A percentile compares a stretch with the other conserved stretches of the same genome.
Evolutionary conservation across 2,329 filamentous ascomycete species (phyloP).

Genomic region (Cercospora sp.): DNA sequence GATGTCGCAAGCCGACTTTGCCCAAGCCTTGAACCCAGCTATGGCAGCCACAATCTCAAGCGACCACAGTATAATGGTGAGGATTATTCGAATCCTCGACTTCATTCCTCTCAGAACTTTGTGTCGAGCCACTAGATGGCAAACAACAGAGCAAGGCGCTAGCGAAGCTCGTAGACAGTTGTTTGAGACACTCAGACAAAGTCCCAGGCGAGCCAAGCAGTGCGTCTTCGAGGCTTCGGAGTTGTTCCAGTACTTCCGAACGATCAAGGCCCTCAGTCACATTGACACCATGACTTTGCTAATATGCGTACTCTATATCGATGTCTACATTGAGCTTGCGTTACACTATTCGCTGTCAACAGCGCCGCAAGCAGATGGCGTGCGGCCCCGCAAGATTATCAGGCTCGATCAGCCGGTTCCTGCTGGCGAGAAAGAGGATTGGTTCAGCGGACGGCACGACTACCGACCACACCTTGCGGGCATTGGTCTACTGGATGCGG

Average conservation of each 20-base stretch:
- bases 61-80: background rate
- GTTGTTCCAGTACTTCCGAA: background rate
- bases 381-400: background rate
- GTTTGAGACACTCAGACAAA: background rate
- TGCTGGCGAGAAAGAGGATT: background rate
- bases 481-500: background rate
- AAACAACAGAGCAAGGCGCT: background rate
- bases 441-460: background rate
- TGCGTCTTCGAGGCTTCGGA: background rate
- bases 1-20: background rate
- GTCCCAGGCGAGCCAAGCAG: background rate
- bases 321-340: background rate
- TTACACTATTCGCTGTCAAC: background rate
- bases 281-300: background rate
- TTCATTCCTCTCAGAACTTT: background rate
- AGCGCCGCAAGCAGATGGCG: background rate
- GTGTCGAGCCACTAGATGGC: background rate
- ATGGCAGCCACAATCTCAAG: background rate
- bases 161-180: background rate
- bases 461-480: background rate
- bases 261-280: background rate
- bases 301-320: background rate
- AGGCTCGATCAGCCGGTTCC: background rate
- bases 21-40: background rate
- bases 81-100: background rate